Base-by-base conservation (phyloP, 306 rosid genomes). In the Sindora glabra region DNA sequence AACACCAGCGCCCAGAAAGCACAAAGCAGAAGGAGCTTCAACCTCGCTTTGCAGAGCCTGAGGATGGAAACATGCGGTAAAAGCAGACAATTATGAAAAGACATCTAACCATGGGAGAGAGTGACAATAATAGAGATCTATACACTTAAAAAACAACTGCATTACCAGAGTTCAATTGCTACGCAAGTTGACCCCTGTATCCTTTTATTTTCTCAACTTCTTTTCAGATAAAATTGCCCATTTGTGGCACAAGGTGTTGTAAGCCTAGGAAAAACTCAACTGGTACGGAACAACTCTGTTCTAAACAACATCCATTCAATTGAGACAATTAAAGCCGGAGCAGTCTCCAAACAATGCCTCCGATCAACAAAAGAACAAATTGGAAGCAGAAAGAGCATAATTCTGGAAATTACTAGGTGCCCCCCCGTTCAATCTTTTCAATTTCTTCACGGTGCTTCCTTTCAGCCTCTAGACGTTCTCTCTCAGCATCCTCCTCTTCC, bases 401-500 rank as follows among this genome's bases (percentile, higher is more conserved):
- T n/a, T 18, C 23, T 37, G 64, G 33, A 65, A 52, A 41, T 75
- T 67, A 65, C 74, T 47, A 38, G 59, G 65, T 55, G 33, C 71
- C 78, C 11, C 63, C 79, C 60, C 72, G 80, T 78, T 89, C 99
- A 21, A 89, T 81, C 77, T 86, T 86, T 68, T 89, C 87, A 45
- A 81, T 57, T 71, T 94, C 94, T 71, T 89, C 89, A 2, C 26
- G 86, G 36, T 78, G 65, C 76, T 81, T 86, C 74, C 65, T 78
- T 83, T 94, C 97, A 14, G 86, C 82, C 74, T 89, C 94, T 61
- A 57, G 73, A 7, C 73, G 82, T 64, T 77, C 94, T 80, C 83
- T 86, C 59, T 80, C 84, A 14, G 79, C 95, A 64, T 94, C 99
- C 40, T 74, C 84, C 79, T 84, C 86, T 26, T 89, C 97, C 81